These are phyloP conservation scores for Penicillium janthinellum DNA, from an alignment of 2,329 filamentous ascomycete species.

Conservation along the genomic window DNA sequence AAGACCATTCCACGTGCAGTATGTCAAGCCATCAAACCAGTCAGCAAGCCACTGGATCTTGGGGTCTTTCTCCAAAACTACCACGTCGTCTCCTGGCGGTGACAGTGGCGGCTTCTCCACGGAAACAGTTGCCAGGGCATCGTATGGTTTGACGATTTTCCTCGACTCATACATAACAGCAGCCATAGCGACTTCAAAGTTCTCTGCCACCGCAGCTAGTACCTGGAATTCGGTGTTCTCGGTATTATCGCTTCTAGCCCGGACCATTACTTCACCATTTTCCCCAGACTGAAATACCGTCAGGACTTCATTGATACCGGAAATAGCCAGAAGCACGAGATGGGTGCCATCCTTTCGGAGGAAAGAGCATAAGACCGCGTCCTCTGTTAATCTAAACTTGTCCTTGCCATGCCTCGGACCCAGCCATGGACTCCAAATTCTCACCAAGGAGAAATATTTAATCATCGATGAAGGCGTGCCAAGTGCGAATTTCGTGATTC, in stretches of 20 bases:
- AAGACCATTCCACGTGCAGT: conserved; percentile 95
- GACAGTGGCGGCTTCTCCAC: conserved; percentile 32
- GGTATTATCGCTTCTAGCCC: conserved; percentile 70
- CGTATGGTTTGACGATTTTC: conserved; percentile 54
- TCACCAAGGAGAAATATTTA: conserved; percentile 80
- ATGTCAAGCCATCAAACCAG: conserved; percentile 91
- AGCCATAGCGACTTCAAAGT: conserved; percentile 74
- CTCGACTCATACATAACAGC: conserved; percentile 88
- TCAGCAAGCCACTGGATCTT: conserved; percentile 70
- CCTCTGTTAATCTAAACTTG: conserved; percentile 70
- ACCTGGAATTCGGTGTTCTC: conserved; percentile 60
- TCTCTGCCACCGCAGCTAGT: conserved; percentile 69
- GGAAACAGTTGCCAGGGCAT: conserved; percentile 10
- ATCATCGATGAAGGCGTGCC: conserved; percentile 66
- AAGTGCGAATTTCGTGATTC: conserved; percentile 58
- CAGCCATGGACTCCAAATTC: conserved; percentile 81
- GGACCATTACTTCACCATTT: conserved; percentile 67
- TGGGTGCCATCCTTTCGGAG: conserved; percentile 70
- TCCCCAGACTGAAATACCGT: conserved; percentile 68
- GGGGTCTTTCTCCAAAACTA: conserved; percentile 44
- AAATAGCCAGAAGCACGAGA: conserved; percentile 76
- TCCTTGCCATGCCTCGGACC: conserved; percentile 79
- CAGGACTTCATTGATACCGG: conserved; percentile 70
- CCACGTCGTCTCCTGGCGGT: conserved; percentile 44
- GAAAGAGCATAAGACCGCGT: conserved; percentile 78